These are phyloP conservation scores for Pisolithus microcarpus DNA, from an alignment of 768 basidiomycete genomes.

Conservation along the genomic window DNA sequence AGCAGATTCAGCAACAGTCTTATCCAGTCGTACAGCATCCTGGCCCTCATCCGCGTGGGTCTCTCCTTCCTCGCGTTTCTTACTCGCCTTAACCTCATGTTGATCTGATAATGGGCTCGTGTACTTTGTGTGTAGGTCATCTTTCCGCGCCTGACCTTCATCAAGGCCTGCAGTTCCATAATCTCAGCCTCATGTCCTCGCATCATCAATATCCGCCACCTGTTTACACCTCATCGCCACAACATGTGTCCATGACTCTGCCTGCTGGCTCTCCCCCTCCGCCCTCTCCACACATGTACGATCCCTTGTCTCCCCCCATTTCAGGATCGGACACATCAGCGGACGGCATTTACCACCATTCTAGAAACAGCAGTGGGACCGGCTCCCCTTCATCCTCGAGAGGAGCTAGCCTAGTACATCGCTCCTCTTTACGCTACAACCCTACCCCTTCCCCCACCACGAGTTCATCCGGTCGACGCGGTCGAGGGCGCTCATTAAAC, in stretches of 20 bases:
- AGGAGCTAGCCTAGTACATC: slow-evolving; percentile 69
- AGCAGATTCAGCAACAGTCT: slow-evolving; percentile 31
- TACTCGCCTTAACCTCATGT: slow-evolving; percentile 46
- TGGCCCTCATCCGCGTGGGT: slow-evolving; percentile 70
- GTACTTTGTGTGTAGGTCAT: slow-evolving; percentile 49
- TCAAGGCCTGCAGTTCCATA: slow-evolving; percentile 53
- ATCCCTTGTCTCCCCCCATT: slow-evolving; percentile 77
- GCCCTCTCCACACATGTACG: slow-evolving; percentile 73
- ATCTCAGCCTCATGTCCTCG: slow-evolving; percentile 59
- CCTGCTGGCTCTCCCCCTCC: slow-evolving; percentile 65
- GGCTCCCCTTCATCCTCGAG: slow-evolving; percentile 76
- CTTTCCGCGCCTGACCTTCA: slow-evolving; percentile 61
- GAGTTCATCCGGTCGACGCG: slow-evolving; percentile 62
- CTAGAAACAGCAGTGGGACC: slow-evolving; percentile 63
- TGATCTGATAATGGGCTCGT: slow-evolving; percentile 56
- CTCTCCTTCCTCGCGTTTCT: slow-evolving; percentile 40
- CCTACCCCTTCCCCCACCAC: slow-evolving; percentile 74
- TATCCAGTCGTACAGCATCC: slow-evolving; percentile 54
- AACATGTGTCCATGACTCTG: slow-evolving; percentile 62
- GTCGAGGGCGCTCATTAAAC: slow-evolving; percentile 57
- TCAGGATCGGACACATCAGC: slow-evolving; percentile 87
- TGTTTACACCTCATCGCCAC: slow-evolving; percentile 55
- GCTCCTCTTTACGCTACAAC: slow-evolving; percentile 63
- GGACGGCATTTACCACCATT: slow-evolving; percentile 72
- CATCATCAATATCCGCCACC: slow-evolving; percentile 61